These are phyloP conservation scores for Populus deltoides DNA, from an alignment of 345 rosid species.

Conservation along the genomic window DNA sequence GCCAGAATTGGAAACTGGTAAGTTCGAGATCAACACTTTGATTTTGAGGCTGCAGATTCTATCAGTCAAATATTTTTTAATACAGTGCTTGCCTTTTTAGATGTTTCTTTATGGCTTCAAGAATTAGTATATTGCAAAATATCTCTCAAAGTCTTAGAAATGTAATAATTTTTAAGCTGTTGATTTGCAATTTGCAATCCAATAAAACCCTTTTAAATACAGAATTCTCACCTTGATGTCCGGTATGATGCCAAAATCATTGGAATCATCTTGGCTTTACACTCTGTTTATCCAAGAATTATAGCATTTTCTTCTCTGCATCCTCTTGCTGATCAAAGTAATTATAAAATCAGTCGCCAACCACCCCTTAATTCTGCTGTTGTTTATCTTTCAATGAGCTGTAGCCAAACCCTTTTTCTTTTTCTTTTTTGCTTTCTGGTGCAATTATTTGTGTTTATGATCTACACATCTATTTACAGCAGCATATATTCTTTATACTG, in stretches of 20 bases:
- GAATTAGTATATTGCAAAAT: neutral
- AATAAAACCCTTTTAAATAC: neutral
- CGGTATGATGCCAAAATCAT: neutral
- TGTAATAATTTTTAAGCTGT: neutral
- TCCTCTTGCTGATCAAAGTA: too few species aligned
- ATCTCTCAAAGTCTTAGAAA: neutral
- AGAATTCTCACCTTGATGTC: neutral
- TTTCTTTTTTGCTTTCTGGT: too few species aligned
- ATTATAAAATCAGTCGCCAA: too few species aligned
- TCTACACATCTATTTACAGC: too few species aligned
- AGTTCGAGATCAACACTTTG: neutral
- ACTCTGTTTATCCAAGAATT: too few species aligned
- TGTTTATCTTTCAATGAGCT: too few species aligned
- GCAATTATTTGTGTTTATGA: too few species aligned
- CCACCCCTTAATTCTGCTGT: too few species aligned
- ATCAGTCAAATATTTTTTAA: neutral
- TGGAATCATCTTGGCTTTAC: too few species aligned
- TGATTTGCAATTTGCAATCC: neutral
- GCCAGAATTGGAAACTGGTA: slow-evolving; percentile 89
- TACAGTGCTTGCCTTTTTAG: neutral
- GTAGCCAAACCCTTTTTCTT: too few species aligned
- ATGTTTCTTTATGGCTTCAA: neutral
- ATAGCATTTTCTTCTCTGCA: too few species aligned
- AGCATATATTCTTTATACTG: too few species aligned
- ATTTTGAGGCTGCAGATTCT: neutral